These are phyloP conservation scores for Pyrus hybrid DNA, from an alignment of 331 rosid genomes.

Conservation along the genomic window DNA sequence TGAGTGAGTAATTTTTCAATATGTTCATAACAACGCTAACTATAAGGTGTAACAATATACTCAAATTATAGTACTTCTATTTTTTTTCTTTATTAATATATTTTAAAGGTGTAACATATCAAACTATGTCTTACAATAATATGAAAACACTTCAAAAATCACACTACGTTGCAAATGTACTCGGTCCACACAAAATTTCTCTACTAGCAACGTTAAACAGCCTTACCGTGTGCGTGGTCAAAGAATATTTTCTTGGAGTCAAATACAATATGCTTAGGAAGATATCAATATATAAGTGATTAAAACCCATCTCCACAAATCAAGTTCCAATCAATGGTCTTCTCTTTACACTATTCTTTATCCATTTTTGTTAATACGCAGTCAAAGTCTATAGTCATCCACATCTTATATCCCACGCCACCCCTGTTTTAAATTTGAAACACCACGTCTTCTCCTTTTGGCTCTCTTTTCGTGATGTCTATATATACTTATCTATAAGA, in stretches of 20 bases:
- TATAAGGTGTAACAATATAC: too few species aligned
- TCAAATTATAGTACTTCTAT: too few species aligned
- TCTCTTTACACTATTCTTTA: not conserved
- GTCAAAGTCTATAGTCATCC: constrained; percentile 4
- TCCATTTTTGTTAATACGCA: not conserved
- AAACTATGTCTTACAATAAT: too few species aligned
- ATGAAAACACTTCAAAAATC: too few species aligned
- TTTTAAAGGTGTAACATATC: too few species aligned
- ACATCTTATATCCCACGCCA: not conserved
- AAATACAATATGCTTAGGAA: not conserved
- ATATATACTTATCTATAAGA: too few species aligned
- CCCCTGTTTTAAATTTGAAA: not conserved
- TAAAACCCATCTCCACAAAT: not conserved
- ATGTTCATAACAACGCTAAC: too few species aligned
- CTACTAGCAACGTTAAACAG: not conserved
- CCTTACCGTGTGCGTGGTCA: not conserved
- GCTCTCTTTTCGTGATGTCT: not conserved
- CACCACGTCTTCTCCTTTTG: not conserved
- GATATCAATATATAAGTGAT: not conserved
- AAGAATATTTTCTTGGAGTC: not conserved
- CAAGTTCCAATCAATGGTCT: not conserved
- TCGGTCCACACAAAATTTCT: too few species aligned
- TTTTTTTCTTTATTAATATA: too few species aligned
- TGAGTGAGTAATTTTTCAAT: not conserved
- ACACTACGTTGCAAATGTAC: too few species aligned